These are phyloP conservation scores for Ogataea angusta DNA, from an alignment of 805 yeast species.

Conservation along the genomic window DNA sequence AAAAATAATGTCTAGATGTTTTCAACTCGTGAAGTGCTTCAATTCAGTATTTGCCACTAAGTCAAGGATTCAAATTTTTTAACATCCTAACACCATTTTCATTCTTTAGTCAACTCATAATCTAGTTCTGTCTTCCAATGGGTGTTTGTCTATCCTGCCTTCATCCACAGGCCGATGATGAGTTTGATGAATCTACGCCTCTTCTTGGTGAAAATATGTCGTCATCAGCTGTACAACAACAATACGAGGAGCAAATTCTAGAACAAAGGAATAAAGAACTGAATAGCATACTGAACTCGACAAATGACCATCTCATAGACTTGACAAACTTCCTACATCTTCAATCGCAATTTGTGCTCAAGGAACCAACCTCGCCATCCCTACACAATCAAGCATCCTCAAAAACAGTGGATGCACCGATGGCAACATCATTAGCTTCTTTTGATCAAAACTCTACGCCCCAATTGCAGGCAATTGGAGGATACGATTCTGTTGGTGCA, in stretches of 20 bases:
- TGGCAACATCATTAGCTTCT: slow-evolving; percentile 11
- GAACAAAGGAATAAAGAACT: slow-evolving; percentile 33
- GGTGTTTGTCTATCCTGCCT: slow-evolving; percentile 36
- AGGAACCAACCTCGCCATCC: slow-evolving; percentile 2
- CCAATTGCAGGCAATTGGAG: slow-evolving; percentile 10
- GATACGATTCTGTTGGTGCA: slow-evolving; percentile 8
- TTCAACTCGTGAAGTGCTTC: too few species aligned
- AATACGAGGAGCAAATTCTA: slow-evolving; percentile 23
- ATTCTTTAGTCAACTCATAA: too few species aligned
- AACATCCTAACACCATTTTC: neutral
- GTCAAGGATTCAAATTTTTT: too few species aligned
- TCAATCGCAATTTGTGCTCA: slow-evolving; percentile 11
- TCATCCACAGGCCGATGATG: slow-evolving; percentile 18
- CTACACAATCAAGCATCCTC: slow-evolving; percentile 3
- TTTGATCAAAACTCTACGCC: slow-evolving; percentile 12
- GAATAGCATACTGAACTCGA: slow-evolving; percentile 31
- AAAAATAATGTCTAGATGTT: too few species aligned
- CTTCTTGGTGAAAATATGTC: slow-evolving; percentile 22
- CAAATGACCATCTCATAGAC: slow-evolving; percentile 34
- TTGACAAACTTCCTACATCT: slow-evolving; percentile 23
- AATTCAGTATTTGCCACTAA: slow-evolving; percentile 7
- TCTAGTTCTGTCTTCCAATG: slow-evolving; percentile 18
- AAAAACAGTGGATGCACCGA: slow-evolving; percentile 1
- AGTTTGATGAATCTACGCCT: slow-evolving; percentile 29
- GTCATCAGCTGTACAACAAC: slow-evolving; percentile 20